Evolutionary conservation across 805 yeast species (phyloP), one percentile per base, ranked within the genome.

Genomic region (Metschnikowia peoriensis): DNA sequence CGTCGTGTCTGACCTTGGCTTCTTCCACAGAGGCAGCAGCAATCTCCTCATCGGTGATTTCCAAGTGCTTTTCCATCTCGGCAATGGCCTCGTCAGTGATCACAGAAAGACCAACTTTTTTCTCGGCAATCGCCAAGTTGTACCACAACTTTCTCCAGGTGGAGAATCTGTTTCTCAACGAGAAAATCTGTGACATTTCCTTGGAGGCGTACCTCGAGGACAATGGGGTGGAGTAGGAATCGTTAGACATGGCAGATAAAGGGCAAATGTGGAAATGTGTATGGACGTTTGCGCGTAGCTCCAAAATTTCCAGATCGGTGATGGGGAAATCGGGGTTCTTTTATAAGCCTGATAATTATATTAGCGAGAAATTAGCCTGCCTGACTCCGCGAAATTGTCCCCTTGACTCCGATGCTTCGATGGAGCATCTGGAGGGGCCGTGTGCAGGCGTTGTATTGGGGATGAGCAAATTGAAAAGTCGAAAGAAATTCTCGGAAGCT

Each of bases 121-220:
- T 80, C 77, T 94, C 99, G 55, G 99, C 99, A 66, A 86, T 85
- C 61, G 99, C 99, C 63, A 94, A 79, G 70, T 88, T 92, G 67
- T 84, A 82, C 99, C 99, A 94, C 60, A 94, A 82, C 72, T 89
- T 89, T 82, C 99, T 89, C 99, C 99, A 94, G 40, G 99, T 94
- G 49, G 97, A 88, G 74, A 88, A 94, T 68, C 99, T 82, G 78
- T 88, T 94, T 76, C 97, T 85, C 66, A 88, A 72, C 44, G 98
- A 93, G 79, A 94, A 94, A 66, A 94, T 80, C 61, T 81, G 78
- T 55, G 97, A 86, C 99, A 94, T 94, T 78, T 94, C 99, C 67
- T 89, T 92, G 60, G 97, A 89, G 53, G 99, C 99, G 76, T 94
- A 94, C 77, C 99, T 86, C 52, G 97, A 87, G 52, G 98, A 89